phyloP scores from a whole-genome alignment of 441 rosid species.

The Gossypium gossypioides region DNA sequence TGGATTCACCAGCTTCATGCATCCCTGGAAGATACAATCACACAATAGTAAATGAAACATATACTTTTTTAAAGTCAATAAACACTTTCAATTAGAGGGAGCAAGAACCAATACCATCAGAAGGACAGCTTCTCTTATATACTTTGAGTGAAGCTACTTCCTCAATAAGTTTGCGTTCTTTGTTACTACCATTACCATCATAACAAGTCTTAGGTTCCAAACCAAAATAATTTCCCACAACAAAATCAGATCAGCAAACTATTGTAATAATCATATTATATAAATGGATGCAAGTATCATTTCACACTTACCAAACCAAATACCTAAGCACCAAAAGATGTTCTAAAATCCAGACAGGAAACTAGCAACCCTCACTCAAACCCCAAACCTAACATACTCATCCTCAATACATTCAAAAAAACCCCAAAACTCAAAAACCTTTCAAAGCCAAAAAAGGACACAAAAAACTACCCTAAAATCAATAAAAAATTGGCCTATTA shows the following conservation, averaged over 20 bases:
- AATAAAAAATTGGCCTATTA: background rate
- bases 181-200: constrained; percentile 36
- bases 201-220: constrained; percentile 9
- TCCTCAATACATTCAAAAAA: background rate
- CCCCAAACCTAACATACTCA: background rate
- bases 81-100: background rate
- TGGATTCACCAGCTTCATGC: constrained; percentile 10
- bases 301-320: background rate
- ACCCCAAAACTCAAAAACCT: background rate
- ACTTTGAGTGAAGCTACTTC: constrained; percentile 51
- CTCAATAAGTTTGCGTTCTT: constrained; percentile 57
- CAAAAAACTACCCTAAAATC: background rate
- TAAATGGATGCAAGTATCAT: background rate
- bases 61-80: background rate
- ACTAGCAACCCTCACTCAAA: background rate
- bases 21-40: constrained; percentile 22
- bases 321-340: background rate
- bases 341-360: background rate
- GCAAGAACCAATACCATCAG: constrained; percentile 27
- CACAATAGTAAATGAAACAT: background rate
- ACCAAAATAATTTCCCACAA: background rate
- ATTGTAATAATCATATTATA: background rate
- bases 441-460: background rate
- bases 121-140: constrained; percentile 30
- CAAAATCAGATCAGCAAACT: background rate